Conservation (phyloP, 768 basidiomycete genomes). For the Hortiboletus campestris region DNA sequence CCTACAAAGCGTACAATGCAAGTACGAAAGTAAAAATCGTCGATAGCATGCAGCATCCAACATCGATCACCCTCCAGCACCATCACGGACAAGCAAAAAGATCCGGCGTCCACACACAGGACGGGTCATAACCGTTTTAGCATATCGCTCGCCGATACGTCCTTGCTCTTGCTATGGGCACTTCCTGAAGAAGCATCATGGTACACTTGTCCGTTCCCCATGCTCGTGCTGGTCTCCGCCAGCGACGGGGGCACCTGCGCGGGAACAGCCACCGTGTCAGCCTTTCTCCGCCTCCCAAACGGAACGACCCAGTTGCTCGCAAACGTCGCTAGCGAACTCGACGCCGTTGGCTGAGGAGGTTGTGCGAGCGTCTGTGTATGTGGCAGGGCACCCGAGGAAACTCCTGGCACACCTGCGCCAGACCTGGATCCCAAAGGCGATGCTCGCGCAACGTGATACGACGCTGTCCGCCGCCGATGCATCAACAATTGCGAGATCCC, state of each 20-base stretch:
- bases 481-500: constrained; percentile 49
- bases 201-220: constrained; percentile 20
- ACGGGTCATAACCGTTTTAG: constrained; percentile 25
- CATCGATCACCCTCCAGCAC: neutral
- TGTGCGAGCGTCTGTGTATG: neutral
- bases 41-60: neutral
- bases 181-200: constrained; percentile 17
- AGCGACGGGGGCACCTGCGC: constrained; percentile 1
- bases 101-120: neutral
- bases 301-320: constrained; percentile 66
- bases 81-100: neutral
- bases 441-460: constrained; percentile 53
- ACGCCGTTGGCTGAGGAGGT: constrained; percentile 39
- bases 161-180: constrained; percentile 2
- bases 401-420: neutral
- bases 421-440: constrained; percentile 41
- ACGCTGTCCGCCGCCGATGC: constrained; percentile 56
- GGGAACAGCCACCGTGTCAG: constrained; percentile 7
- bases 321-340: constrained; percentile 53
- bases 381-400: constrained; percentile 5
- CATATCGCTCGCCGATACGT: constrained; percentile 41
- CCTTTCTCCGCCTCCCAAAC: constrained; percentile 55
- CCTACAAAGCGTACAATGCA: neutral
- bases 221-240: constrained; percentile 18
- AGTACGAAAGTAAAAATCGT: neutral